Base-by-base conservation (phyloP, 78 protist species). In the Emiliania huxleyi region DNA sequence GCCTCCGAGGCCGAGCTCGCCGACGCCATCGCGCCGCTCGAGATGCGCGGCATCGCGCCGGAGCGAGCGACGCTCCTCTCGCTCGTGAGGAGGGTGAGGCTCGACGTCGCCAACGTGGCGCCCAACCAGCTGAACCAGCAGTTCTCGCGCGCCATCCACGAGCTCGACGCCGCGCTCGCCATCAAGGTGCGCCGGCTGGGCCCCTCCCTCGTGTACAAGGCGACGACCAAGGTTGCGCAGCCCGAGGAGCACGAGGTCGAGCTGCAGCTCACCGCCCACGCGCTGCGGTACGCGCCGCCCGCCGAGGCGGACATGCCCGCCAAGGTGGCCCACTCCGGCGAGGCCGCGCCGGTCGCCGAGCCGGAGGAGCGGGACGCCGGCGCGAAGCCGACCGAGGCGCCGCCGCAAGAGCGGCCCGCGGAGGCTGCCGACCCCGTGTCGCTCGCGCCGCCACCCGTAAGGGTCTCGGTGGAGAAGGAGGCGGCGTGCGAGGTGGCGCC, bases 251-350 rank as follows among this genome's bases (percentile, higher is more conserved):
- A 83, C 37, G 92, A 93, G 33, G 87, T 93, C 33, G 95, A 95
- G 77, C 84, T 95, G 52, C 89, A 77, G 45, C 94, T 95, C 44
- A 93, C 95, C 0, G 95, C 90, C 37, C 95, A 91, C n/a, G 95
- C 90, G 62, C 94, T 93, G 81, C 25, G 11, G 45, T 75, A 5
- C 46, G 22, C 40, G 45, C 84, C n/a, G n/a, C n/a, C n/a, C n/a
- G n/a, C n/a, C n/a, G n/a, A n/a, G n/a, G n/a, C n/a, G n/a, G n/a
- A n/a, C n/a, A n/a, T n/a, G n/a, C n/a, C n/a, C n/a, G n/a, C n/a
- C n/a, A n/a, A n/a, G n/a, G n/a, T n/a, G n/a, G n/a, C n/a, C n/a
- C n/a, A n/a, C n/a, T n/a, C n/a, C n/a, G n/a, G n/a, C n/a, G n/a
- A n/a, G n/a, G n/a, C n/a, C n/a, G n/a, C n/a, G n/a, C n/a, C n/a